Base-by-base conservation (phyloP, 2,329 filamentous ascomycete genomes). In the Xylariomycetidae sp. region DNA sequence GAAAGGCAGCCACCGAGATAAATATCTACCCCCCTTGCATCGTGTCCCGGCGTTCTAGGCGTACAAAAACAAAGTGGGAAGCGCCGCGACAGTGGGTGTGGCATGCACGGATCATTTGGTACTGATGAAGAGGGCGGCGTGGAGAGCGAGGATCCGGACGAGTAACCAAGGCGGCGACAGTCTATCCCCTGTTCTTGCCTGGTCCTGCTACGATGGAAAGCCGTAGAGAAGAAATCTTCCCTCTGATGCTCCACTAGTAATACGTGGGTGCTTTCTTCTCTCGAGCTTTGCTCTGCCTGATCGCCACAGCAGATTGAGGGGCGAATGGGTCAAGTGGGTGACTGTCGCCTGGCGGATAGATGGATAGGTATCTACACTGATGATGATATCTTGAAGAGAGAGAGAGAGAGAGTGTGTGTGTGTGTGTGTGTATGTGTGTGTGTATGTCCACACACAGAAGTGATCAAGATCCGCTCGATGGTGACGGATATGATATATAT, bases 181-280 rank as follows among this genome's bases (percentile, higher is more conserved):
- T 73, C 70, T 74, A 76, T 73, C 74, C 77, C 75, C 78, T 80
- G 72, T 75, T 50, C n/a, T 27, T 71, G 65, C 66, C 73, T 79
- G 72, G 69, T 76, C 72, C 72, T 76, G 64, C 58, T 53, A 32
- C 20, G 25, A 23, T 25, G 6, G 36, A 9, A 16, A 25, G 17
- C 6, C 30, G 38, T 25, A 33, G 23, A n/a, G 14, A 15, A 30
- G 9, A n/a, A 26, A 11, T 25, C 15, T 17, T 6, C 17, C n/a
- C n/a, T 17, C 15, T n/a, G n/a, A 17, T 12, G 8, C 16, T 17
- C 8, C 27, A 17, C 17, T 6, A 6, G 14, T 20, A n/a, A 20
- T n/a, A 4, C 5, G 13, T 18, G 17, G 14, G 27, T 9, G 18
- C 5, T 20, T 7, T 17, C 8, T 7, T 29, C 11, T 13, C 11